Evolutionary conservation across 2,329 filamentous ascomycete genomes (phyloP), one percentile per base, ranked within the genome.

Genomic region (Aspergillus proliferans): DNA sequence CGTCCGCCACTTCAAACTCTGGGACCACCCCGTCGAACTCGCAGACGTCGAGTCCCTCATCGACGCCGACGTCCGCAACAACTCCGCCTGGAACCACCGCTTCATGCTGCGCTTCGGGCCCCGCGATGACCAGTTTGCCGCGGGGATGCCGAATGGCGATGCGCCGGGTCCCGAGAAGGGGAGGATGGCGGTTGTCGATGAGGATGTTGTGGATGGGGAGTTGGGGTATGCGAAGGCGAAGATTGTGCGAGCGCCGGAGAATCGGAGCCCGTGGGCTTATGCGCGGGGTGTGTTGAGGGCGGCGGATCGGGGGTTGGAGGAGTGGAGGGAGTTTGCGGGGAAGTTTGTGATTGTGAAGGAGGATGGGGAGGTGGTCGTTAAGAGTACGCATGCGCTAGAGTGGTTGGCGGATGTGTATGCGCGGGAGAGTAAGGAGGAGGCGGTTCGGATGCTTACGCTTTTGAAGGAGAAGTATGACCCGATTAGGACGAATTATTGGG

Each of bases 21-120:
- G 77, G 67, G 76, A 77, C 43, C 84, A 71, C 4, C 68, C 69
- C 9, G 64, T 66, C 15, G 83, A 98, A 76, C 74, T 94, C 18
- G 70, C 75, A 46, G 83, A 85, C 51, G 82, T 88, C 30, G 86
- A 93, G 64, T 71, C 71, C 36, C 79, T 95, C 67, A 80, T 98
- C 50, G 76, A 82, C 49, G 75, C 82, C 30, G 93, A 98, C 69
- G 83, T 97, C 51, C 81, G 91, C 62, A 98, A 98, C 74, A 98
- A 98, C 70, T 93, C 87, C 41, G 93, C 92, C 14, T 98, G 93
- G 93, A 94, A 92, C 57, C 92, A 98, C 75, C 85, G 93, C 46
- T 97, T 93, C 77, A 95, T 92, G 68, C 68, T 97, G n/a, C 83
- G 92, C 15, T 95, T 96, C 80, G 66, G 75, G 79, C 75, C 85